A percentile compares a stretch with the other conserved stretches of the same genome.
Conservation (phyloP, 306 rosid genomes). For the Datisca glomerata region DNA sequence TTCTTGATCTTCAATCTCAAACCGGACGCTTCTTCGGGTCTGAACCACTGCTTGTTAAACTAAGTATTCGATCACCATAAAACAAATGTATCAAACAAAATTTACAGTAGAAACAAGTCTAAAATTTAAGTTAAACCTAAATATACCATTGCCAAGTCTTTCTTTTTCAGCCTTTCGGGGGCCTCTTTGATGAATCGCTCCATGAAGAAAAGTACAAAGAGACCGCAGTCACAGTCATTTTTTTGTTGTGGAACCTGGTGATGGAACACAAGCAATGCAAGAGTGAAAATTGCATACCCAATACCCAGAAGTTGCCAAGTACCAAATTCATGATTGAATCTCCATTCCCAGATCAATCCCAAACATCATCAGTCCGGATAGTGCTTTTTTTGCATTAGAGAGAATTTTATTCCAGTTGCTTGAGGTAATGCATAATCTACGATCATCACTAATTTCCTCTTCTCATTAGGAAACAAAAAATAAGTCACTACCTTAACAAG, state of each 20-base stretch:
- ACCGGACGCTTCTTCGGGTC: slow-evolving; percentile 74
- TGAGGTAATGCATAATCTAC: too few relatives aligned
- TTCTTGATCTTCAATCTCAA: slow-evolving; percentile 59
- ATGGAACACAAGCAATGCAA: slow-evolving; percentile 7
- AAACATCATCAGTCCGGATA: too few relatives aligned
- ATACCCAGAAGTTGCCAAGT: neutral
- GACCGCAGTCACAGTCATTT: slow-evolving; percentile 92
- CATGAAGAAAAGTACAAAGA: slow-evolving; percentile 78
- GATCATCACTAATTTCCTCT: too few relatives aligned
- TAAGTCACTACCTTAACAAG: too few relatives aligned
- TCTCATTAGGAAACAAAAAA: too few relatives aligned
- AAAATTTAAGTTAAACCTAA: neutral
- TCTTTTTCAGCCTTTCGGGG: slow-evolving; percentile 56
- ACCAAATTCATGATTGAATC: too few relatives aligned
- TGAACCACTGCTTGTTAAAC: slow-evolving; percentile 87
- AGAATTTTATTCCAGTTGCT: too few relatives aligned
- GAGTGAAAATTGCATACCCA: slow-evolving; percentile 4
- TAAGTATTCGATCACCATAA: slow-evolving; percentile 21
- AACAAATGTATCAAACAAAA: slow-evolving; percentile 2
- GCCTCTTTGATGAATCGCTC: slow-evolving; percentile 77
- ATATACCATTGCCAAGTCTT: slow-evolving; percentile 65
- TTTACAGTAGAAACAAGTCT: neutral
- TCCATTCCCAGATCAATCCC: too few relatives aligned
- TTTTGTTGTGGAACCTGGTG: slow-evolving; percentile 92
- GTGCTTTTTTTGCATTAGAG: too few relatives aligned